Evolutionary conservation across 371 early-diverging fungal species (phyloP).

Genomic region (Apophysomyces trapeziformis): DNA sequence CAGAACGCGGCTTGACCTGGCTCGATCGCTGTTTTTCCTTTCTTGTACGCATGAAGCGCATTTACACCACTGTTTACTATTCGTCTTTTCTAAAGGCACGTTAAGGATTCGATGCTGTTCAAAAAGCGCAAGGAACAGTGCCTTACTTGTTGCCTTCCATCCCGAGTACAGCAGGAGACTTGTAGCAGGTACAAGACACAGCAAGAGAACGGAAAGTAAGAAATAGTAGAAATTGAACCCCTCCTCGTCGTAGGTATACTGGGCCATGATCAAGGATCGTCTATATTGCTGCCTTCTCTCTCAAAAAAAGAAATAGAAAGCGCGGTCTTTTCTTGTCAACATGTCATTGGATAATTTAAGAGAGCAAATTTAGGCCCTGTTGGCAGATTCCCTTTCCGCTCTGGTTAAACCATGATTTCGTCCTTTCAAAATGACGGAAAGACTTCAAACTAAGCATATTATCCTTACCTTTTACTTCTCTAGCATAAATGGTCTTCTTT

Average conservation of each 20-base stretch:
- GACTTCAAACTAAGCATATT: no score
- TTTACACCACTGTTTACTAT: constrained; percentile 21
- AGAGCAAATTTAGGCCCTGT: no score
- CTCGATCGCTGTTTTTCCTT: constrained; percentile 16
- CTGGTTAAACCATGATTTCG: no score
- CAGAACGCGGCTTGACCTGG: constrained; percentile 16
- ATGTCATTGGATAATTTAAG: constrained; percentile 4
- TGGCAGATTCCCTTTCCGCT: no score
- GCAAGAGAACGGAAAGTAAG: constrained; percentile 78
- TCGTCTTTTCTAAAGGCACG: constrained; percentile 13
- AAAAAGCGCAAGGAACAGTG: not conserved
- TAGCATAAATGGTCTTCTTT: no score
- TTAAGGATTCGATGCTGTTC: not conserved
- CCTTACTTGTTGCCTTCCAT: constrained; percentile 53
- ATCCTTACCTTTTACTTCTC: no score
- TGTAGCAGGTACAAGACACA: constrained; percentile 85
- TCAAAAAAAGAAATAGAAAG: constrained; percentile 6
- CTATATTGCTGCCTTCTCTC: not conserved
- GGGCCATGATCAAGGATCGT: constrained; percentile 39
- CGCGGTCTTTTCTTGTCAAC: constrained; percentile 10
- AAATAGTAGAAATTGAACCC: constrained; percentile 96
- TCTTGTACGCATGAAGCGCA: constrained; percentile 33
- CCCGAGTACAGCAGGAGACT: constrained; percentile 50
- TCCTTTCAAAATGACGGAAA: no score
- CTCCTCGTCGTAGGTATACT: constrained; percentile 93